phyloP scores from a whole-genome alignment of 768 basidiomycete species.

The Tylopilus cervinicoccineus region DNA sequence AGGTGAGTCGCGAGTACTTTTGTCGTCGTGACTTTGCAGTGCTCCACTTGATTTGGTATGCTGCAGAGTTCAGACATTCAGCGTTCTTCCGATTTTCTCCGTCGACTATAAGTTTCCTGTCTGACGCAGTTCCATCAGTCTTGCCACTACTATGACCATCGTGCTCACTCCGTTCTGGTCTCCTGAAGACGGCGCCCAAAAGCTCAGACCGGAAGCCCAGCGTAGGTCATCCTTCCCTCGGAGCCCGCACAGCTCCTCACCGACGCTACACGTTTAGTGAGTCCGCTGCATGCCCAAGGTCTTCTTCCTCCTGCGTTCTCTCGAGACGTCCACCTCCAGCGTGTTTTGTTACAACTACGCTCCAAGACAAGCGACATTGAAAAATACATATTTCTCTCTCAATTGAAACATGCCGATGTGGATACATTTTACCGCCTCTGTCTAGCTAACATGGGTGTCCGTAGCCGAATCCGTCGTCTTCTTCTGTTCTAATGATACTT shows the following conservation, averaged over 20 bases:
- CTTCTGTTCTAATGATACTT: neutral
- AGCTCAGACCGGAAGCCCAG: conserved; percentile 56
- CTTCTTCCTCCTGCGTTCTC: conserved; percentile 58
- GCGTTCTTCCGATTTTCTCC: neutral
- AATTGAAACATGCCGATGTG: conserved; percentile 68
- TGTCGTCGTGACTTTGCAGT: neutral
- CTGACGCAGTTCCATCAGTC: neutral
- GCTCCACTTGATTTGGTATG: conserved; percentile 1
- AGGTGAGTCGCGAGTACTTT: neutral
- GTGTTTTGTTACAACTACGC: conserved; percentile 67
- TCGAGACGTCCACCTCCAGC: conserved; percentile 46
- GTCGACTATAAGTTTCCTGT: neutral
- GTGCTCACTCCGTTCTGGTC: conserved; percentile 69
- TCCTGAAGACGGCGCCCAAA: conserved; percentile 58
- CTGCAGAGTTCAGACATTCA: conserved; percentile 1
- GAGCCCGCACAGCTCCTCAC: conserved; percentile 1
- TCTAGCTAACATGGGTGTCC: conserved; percentile 53
- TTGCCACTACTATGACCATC: conserved; percentile 43
- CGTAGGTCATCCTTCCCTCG: conserved; percentile 34
- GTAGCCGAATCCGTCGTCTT: conserved; percentile 2
- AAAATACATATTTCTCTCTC: conserved; percentile 81
- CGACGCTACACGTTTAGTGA: conserved; percentile 30
- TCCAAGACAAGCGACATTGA: conserved; percentile 73
- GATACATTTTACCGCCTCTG: conserved; percentile 77
- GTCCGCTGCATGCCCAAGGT: conserved; percentile 46